Evolutionary conservation across 805 yeast genomes (phyloP), one percentile per base, ranked within the genome.

Genomic region (Zygosaccharomyces pseudorouxii): DNA sequence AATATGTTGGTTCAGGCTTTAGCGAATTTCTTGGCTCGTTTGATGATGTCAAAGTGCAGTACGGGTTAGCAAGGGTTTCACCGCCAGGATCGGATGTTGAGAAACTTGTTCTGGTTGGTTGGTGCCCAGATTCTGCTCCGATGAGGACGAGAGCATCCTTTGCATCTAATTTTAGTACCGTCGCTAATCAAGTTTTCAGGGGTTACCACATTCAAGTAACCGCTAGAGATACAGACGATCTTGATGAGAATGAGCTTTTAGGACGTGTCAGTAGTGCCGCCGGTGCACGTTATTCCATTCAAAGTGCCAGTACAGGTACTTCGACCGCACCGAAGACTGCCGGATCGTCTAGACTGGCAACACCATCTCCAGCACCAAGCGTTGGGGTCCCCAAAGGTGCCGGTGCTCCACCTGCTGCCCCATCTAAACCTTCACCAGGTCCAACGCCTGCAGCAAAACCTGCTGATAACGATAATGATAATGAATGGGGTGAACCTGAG

Each of bases 51-150:
- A 80, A 81, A 50, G 88, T 90, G 51, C 96, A 90, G 71, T 93
- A 84, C 60, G 99, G 98, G 36, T 75, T 93, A 50, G 86, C 88
- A 36, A 80, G 96, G 47, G 88, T 92, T 41, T 80, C 82, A 49
- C 95, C 92, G 48, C 92, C 92, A 48, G 95, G 93, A n/a, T 85
- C 96, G 3, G 93, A 86, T 57, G 90, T 93, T 30, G 78, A 80
- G 61, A 93, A 93, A 72, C 74, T 87, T 55, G 78, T 92, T 28
- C 73, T 93, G 42, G 75, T 93, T 33, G 98, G 97, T 45, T 92
- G 97, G 97, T 87, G 96, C 71, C 99, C 99, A 5, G 98, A 93
- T 67, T 87, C 92, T 48, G 90, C 96, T 19, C 95, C 97, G 54
- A 75, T 74, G 62, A 85, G 82, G 63, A 74, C 84, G 23, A 78